Evolutionary conservation across 2,329 filamentous ascomycete genomes (phyloP).

Genomic region (Setomelanomma holmii): DNA sequence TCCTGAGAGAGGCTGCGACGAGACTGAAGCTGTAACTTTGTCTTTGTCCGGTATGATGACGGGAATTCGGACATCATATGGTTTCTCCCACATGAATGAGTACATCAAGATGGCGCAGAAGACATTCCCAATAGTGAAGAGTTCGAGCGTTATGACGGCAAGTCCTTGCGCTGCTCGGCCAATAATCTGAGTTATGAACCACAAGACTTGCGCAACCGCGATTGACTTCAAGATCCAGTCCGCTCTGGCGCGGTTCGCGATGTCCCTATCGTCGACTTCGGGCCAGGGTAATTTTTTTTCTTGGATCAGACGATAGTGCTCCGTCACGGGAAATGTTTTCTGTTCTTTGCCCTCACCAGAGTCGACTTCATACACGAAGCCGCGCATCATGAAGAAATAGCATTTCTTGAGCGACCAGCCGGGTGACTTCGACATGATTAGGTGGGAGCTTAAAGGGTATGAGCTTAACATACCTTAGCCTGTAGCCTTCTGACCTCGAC

Average conservation of each 20-base stretch:
- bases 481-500: background rate
- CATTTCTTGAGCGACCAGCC: slow-evolving; percentile 15
- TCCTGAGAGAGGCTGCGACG: background rate
- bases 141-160: slow-evolving; percentile 20
- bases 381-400: slow-evolving; percentile 19
- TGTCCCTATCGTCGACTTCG: slow-evolving; percentile 1
- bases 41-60: slow-evolving; percentile 1
- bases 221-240: slow-evolving; percentile 15
- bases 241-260: slow-evolving; percentile 20
- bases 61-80: slow-evolving; percentile 18
- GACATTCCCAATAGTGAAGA: slow-evolving; percentile 25
- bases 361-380: slow-evolving; percentile 3
- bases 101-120: slow-evolving; percentile 17
- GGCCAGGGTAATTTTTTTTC: background rate
- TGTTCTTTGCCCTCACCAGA: background rate
- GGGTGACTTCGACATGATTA: background rate
- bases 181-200: slow-evolving; percentile 16
- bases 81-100: slow-evolving; percentile 20
- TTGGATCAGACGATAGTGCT: background rate
- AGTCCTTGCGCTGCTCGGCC: slow-evolving; percentile 14
- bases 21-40: background rate
- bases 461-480: background rate
- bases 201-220: slow-evolving; percentile 15
- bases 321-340: background rate
- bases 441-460: background rate